Percentiles rank a stretch among this genome's conserved stretches.
Evolutionary conservation across 2,329 filamentous ascomycete genomes (phyloP).

Genomic region (Botrytis fragariae): DNA sequence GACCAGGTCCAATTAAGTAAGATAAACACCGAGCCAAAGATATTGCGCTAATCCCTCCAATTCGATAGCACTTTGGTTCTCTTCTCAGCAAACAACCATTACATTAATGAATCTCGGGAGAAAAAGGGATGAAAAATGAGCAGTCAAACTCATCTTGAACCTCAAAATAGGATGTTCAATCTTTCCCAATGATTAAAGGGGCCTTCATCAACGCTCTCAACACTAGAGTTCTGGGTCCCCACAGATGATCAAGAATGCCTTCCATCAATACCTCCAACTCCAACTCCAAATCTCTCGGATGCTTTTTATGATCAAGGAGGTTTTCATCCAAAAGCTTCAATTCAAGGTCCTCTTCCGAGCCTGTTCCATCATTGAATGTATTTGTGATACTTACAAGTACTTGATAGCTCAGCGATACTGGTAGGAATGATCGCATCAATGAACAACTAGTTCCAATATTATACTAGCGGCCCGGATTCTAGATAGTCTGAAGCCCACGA

Average conservation of each 20-base stretch:
- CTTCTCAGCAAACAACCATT: background rate
- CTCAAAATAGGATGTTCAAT: background rate
- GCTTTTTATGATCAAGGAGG: background rate
- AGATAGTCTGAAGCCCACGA: background rate
- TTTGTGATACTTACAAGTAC: background rate
- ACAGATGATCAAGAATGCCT: background rate
- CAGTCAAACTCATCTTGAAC: background rate
- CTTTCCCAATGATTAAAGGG: background rate
- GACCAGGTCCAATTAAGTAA: no score
- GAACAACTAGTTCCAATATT: background rate
- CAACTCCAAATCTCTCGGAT: background rate
- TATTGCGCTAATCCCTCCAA: background rate
- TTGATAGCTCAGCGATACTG: background rate
- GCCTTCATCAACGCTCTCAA: background rate
- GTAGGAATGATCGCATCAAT: background rate
- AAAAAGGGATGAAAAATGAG: background rate
- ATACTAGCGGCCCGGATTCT: background rate
- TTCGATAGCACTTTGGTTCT: no score
- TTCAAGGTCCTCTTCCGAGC: background rate
- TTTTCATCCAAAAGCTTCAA: background rate
- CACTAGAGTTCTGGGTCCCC: rapidly evolving
- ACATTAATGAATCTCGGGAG: rapidly evolving
- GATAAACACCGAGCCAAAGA: background rate
- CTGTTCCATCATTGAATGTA: background rate
- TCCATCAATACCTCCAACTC: background rate